Percentiles rank a stretch among this genome's conserved stretches.
These are phyloP conservation scores for Leccinum subrobustum DNA, from an alignment of 1,284 basidiomycete species.

Conservation along the genomic window DNA sequence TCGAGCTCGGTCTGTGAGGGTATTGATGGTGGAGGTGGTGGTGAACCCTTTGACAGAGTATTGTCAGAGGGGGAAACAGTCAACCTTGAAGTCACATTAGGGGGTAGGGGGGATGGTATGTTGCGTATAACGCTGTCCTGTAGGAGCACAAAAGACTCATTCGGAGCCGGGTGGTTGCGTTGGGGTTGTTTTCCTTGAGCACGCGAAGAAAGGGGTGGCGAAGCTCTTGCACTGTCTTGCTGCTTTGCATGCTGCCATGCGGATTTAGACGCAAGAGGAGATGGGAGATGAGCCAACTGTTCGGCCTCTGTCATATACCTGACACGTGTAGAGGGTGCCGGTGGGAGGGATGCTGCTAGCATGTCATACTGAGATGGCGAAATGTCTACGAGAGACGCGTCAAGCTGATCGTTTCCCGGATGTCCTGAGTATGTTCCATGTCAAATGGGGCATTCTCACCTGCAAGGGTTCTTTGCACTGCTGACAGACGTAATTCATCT, in stretches of 20 bases:
- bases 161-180: conserved; percentile 53
- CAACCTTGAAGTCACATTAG: conserved; percentile 42
- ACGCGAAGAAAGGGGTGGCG: conserved; percentile 44
- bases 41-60: conserved; percentile 23
- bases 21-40: conserved; percentile 22
- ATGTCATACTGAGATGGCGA: conserved; percentile 85
- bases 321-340: conserved; percentile 43
- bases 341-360: conserved; percentile 72
- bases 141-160: conserved; percentile 87
- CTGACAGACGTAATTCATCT: conserved; percentile 72
- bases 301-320: conserved; percentile 48
- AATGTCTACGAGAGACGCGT: conserved; percentile 81
- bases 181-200: conserved; percentile 57
- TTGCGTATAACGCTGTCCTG: conserved; percentile 76
- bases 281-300: conserved; percentile 55
- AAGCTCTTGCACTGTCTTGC: conserved; percentile 32
- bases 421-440: conserved; percentile 16
- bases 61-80: conserved; percentile 35
- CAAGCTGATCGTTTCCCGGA: conserved; percentile 51
- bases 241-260: conserved; percentile 58
- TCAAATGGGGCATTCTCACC: conserved; percentile 40
- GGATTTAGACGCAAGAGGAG: conserved; percentile 55
- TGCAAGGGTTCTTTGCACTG: conserved; percentile 87
- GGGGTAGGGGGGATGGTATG: conserved; percentile 51
- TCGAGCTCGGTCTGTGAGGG: conserved; percentile 43